phyloP scores from a whole-genome alignment of 495 filamentous ascomycete species.

The Penicillium samsonianum region DNA sequence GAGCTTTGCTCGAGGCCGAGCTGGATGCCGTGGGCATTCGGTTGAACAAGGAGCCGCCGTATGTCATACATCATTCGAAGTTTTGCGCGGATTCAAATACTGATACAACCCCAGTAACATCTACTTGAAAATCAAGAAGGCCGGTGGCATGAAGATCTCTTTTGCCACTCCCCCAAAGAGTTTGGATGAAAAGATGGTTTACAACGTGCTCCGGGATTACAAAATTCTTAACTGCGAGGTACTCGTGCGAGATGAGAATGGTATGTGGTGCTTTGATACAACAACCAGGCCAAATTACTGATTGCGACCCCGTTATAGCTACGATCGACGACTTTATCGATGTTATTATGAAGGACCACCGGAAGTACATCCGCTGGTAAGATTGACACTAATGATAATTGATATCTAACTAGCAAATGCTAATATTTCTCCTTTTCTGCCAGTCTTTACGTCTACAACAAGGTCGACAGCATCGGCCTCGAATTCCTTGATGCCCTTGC shows the following conservation, averaged over 20 bases:
- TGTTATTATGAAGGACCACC: slow-evolving; percentile 98
- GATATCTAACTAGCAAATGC: background rate
- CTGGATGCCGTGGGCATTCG: slow-evolving; percentile 96
- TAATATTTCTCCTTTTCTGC: background rate
- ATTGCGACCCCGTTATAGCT: slow-evolving; percentile 43
- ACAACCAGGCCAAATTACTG: background rate
- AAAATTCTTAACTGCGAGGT: slow-evolving; percentile 99
- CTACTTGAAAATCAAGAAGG: slow-evolving; percentile 96
- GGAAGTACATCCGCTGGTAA: slow-evolving; percentile 91
- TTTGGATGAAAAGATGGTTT: slow-evolving; percentile 96
- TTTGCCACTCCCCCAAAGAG: slow-evolving; percentile 87
- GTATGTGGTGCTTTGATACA: slow-evolving; percentile 35
- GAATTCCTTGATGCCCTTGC: slow-evolving; percentile 92
- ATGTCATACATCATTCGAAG: slow-evolving; percentile 29
- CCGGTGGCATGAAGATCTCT: slow-evolving; percentile 97
- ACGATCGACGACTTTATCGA: slow-evolving; percentile 99
- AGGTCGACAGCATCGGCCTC: slow-evolving; percentile 93
- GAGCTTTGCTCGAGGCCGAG: slow-evolving; percentile 86
- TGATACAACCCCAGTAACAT: slow-evolving; percentile 69
- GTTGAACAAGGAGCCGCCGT: slow-evolving; percentile 91
- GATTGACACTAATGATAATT: background rate
- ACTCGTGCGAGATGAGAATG: slow-evolving; percentile 89
- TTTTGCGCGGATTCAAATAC: background rate
- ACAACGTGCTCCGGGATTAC: slow-evolving; percentile 95
- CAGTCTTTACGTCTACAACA: slow-evolving; percentile 99